Evolutionary conservation across 2,329 filamentous ascomycete genomes (phyloP).

Genomic region (Nigrograna mackinnonii): DNA sequence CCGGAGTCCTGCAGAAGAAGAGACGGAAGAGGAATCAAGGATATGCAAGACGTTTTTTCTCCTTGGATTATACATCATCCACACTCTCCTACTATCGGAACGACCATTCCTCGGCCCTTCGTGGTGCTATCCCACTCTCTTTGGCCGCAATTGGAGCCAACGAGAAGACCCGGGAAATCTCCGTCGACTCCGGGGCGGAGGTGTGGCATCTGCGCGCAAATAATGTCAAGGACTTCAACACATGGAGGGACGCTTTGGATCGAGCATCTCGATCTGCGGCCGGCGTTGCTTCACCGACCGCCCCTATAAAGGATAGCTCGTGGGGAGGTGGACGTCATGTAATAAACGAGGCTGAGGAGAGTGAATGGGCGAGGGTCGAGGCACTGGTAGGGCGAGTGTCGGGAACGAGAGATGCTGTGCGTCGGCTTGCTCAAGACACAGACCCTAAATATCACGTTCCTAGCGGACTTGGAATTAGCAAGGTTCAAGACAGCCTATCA

Average conservation of each 20-base stretch:
- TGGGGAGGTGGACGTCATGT: constrained; percentile 20
- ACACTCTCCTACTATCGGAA: constrained; percentile 97
- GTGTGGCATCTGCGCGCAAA: constrained; percentile 91
- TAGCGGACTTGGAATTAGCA: constrained; percentile 38
- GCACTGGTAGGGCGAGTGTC: constrained; percentile 82
- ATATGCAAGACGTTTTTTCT: constrained; percentile 92
- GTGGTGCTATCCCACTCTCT: constrained; percentile 89
- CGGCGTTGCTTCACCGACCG: constrained; percentile 27
- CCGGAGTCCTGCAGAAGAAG: constrained; percentile 84
- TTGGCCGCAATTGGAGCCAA: constrained; percentile 90
- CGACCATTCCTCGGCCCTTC: constrained; percentile 86
- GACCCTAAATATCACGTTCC: constrained; percentile 62
- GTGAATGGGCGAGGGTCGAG: constrained; percentile 87
- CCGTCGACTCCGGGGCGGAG: constrained; percentile 94
- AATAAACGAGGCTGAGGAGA: constrained; percentile 63
- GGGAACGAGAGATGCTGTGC: constrained; percentile 84
- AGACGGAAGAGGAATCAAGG: constrained; percentile 92
- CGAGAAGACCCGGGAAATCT: constrained; percentile 86
- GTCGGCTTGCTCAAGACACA: constrained; percentile 83
- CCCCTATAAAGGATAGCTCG: constrained; percentile 28
- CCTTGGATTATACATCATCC: constrained; percentile 89
- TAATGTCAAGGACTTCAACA: constrained; percentile 81
- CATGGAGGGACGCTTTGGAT: constrained; percentile 86
- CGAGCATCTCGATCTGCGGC: constrained; percentile 67
- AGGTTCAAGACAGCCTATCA: constrained; percentile 30